Evolutionary conservation across 2,329 filamentous ascomycete genomes (phyloP).

Genomic region (Huntiella decipiens): DNA sequence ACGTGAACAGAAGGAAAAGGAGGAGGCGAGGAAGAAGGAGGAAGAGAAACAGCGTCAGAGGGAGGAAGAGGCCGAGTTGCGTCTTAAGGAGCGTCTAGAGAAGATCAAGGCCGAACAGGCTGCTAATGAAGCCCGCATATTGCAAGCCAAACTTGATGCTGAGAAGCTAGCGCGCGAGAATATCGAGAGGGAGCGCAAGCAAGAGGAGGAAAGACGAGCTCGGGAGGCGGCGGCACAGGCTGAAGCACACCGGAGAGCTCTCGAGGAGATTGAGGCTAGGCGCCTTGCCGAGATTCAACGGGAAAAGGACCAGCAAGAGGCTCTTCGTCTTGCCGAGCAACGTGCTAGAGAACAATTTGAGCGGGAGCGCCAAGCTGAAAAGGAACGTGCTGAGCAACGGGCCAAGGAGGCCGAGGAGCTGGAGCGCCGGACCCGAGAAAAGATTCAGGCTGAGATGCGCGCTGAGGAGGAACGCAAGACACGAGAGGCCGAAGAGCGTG

Average conservation of each 20-base stretch:
- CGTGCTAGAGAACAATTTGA: constrained; percentile 20
- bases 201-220: constrained; percentile 23
- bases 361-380: constrained; percentile 24
- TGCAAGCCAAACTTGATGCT: constrained; percentile 27
- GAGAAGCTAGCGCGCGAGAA: constrained; percentile 25
- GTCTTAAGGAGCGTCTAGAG: constrained; percentile 16
- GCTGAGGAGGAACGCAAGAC: constrained; percentile 15
- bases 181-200: constrained; percentile 25
- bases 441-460: constrained; percentile 15
- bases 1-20: neutral
- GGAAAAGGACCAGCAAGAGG: constrained; percentile 23
- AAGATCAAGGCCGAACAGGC: constrained; percentile 25
- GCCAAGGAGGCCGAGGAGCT: constrained; percentile 19
- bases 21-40: constrained; percentile 2
- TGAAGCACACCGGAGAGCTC: constrained; percentile 20
- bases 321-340: constrained; percentile 26
- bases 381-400: constrained; percentile 20
- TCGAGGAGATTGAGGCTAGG: constrained; percentile 26
- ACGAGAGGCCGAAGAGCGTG: constrained; percentile 15
- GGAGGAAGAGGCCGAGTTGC: constrained; percentile 15
- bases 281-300: constrained; percentile 26
- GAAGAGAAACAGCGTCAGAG: constrained; percentile 1
- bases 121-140: constrained; percentile 19
- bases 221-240: constrained; percentile 17
- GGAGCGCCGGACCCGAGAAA: constrained; percentile 22